Evolutionary conservation across 2,329 filamentous ascomycete species (phyloP).

Genomic region (Gliomastix tumulicola): DNA sequence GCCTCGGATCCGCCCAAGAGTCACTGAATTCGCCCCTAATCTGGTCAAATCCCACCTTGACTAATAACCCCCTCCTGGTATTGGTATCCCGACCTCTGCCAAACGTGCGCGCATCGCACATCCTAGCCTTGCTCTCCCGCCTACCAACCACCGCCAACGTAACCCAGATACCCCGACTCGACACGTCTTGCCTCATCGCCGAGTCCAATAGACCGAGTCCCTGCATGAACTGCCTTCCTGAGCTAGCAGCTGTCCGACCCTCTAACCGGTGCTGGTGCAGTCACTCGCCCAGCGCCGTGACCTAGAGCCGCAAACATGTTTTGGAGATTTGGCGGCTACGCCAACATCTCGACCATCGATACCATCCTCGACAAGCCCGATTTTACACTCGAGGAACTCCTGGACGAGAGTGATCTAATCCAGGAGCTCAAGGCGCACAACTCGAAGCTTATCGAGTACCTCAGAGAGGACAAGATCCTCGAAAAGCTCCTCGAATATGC

Average conservation of each 20-base stretch:
- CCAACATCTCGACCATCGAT: slow-evolving; percentile 94
- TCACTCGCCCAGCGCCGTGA: slow-evolving; percentile 21
- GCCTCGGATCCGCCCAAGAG: no score
- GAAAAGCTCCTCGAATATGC: slow-evolving; percentile 87
- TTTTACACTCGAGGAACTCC: slow-evolving; percentile 88
- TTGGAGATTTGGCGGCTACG: slow-evolving; percentile 98
- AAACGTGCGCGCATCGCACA: no score
- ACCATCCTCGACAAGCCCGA: slow-evolving; percentile 94
- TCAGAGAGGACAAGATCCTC: slow-evolving; percentile 80
- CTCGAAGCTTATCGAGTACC: slow-evolving; percentile 91
- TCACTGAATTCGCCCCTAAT: no score
- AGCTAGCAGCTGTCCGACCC: slow-evolving; percentile 19
- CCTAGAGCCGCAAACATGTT: slow-evolving; percentile 69
- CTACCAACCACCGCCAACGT: no score
- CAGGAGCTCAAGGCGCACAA: slow-evolving; percentile 98
- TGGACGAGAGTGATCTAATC: slow-evolving; percentile 93
- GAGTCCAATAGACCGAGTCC: no score
- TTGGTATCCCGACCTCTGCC: no score
- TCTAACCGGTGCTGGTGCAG: slow-evolving; percentile 17
- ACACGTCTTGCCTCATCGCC: no score
- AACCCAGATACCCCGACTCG: no score
- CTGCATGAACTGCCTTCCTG: slow-evolving; percentile 38
- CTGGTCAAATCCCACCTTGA: no score
- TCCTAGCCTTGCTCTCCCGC: no score
- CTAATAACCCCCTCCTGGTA: no score